Evolutionary conservation across 129 eudicot species (phyloP).

Genomic region (Centella asiatica): DNA sequence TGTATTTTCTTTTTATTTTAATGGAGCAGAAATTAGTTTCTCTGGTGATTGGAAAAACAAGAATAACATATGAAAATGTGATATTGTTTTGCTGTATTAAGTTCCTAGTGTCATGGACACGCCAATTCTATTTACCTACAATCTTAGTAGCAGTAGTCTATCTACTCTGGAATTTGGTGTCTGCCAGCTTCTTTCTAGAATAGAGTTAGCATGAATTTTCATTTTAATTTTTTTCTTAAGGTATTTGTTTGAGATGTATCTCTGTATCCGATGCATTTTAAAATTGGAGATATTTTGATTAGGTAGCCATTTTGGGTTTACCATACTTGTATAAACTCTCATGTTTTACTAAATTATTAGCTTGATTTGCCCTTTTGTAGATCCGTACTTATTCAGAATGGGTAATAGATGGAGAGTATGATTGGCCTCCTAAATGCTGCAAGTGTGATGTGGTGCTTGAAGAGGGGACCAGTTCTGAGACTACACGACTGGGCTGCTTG

Average conservation of each 20-base stretch:
- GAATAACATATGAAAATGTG: background rate
- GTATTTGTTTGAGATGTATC: background rate
- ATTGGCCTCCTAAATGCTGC: slow-evolving; percentile 92
- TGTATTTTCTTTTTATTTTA: too few species aligned
- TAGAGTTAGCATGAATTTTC: background rate
- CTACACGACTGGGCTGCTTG: slow-evolving; percentile 92
- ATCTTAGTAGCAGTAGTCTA: too few species aligned
- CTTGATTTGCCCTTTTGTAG: slow-evolving; percentile 23
- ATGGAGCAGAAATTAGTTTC: too few species aligned
- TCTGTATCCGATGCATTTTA: background rate
- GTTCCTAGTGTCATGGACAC: background rate
- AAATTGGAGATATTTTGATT: background rate
- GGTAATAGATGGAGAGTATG: slow-evolving; percentile 98
- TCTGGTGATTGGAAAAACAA: background rate
- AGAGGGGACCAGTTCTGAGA: slow-evolving; percentile 52
- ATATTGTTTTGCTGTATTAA: background rate
- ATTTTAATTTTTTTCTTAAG: background rate
- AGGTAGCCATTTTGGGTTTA: background rate
- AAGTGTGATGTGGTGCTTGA: slow-evolving; percentile 56
- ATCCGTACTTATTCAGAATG: slow-evolving; percentile 93
- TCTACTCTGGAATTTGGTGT: background rate
- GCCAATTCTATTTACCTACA: background rate
- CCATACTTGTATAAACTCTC: background rate
- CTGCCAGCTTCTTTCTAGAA: background rate
- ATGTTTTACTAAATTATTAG: background rate